Evolutionary conservation across 352 stramenopile species (phyloP).

Genomic region (Phytophthora hybrid): DNA sequence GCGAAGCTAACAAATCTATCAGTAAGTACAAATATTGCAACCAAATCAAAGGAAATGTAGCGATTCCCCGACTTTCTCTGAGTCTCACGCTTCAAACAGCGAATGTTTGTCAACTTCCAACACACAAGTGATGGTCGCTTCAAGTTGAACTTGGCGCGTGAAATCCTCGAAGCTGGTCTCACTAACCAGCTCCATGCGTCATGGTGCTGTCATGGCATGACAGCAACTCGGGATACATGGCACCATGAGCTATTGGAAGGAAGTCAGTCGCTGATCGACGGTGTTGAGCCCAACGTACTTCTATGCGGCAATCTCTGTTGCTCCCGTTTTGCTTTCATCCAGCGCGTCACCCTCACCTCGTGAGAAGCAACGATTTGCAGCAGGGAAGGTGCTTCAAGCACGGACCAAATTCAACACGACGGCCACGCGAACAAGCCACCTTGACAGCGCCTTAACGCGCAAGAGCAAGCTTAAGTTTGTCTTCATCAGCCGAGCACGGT

Average conservation of each 20-base stretch:
- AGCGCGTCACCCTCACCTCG: too few species aligned
- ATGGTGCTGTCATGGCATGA: too few species aligned
- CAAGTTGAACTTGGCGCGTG: neutral
- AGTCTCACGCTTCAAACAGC: neutral
- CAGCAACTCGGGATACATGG: neutral
- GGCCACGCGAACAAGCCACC: neutral
- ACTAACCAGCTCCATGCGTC: too few species aligned
- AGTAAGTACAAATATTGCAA: conserved; percentile 25
- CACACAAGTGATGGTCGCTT: conserved; percentile 1
- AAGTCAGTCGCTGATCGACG: neutral
- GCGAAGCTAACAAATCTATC: neutral
- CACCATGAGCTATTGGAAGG: neutral
- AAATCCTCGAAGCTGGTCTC: too few species aligned
- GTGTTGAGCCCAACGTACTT: neutral
- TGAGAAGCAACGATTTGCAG: neutral
- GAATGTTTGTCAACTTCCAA: conserved; percentile 20
- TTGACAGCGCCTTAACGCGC: neutral
- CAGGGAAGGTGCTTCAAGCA: conserved; percentile 1
- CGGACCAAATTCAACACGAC: neutral
- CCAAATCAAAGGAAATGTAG: conserved; percentile 13
- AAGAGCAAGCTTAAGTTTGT: neutral
- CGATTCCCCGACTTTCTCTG: neutral
- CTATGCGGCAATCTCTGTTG: neutral
- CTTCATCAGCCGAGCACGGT: neutral
- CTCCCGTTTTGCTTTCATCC: neutral